Percentiles rank a stretch among this genome's conserved stretches.
These are phyloP conservation scores for Neltuma alba DNA, from an alignment of 306 rosid species.

Conservation along the genomic window DNA sequence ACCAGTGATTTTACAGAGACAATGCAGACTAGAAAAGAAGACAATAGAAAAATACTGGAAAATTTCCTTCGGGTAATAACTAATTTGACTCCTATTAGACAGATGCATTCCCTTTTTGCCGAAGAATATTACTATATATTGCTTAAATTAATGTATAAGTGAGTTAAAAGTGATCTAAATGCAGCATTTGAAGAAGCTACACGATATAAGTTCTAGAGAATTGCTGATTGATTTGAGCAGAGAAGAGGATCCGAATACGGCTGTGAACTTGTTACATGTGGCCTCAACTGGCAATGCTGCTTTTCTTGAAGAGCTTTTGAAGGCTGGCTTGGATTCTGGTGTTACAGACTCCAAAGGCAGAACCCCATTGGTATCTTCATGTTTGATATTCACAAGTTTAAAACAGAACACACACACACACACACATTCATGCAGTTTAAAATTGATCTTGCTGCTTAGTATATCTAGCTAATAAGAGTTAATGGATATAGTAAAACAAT, in stretches of 20 bases:
- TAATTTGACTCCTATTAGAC: neutral
- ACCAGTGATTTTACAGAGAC: slow-evolving; percentile 59
- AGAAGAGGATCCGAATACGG: slow-evolving; percentile 62
- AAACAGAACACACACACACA: neutral
- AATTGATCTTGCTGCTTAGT: neutral
- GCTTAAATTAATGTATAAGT: neutral
- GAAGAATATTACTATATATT: no score
- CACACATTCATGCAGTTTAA: neutral
- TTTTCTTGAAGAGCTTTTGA: slow-evolving; percentile 80
- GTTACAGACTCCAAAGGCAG: slow-evolving; percentile 72
- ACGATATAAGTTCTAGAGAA: slow-evolving; percentile 52
- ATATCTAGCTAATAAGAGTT: neutral
- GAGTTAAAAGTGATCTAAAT: slow-evolving; percentile 19
- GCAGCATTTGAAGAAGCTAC: slow-evolving; percentile 73
- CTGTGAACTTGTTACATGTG: slow-evolving; percentile 55
- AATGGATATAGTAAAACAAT: neutral
- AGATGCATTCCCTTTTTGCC: neutral
- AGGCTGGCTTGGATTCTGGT: slow-evolving; percentile 77
- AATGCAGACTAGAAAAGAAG: slow-evolving; percentile 62
- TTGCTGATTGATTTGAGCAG: slow-evolving; percentile 41
- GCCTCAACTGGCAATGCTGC: slow-evolving; percentile 70
- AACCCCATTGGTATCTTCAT: slow-evolving; percentile 68
- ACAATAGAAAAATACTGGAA: slow-evolving; percentile 55
- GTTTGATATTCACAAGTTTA: neutral
- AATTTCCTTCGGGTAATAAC: slow-evolving; percentile 71